Base-by-base conservation (phyloP, 2,329 filamentous ascomycete genomes). In the Helotiales sp. region DNA sequence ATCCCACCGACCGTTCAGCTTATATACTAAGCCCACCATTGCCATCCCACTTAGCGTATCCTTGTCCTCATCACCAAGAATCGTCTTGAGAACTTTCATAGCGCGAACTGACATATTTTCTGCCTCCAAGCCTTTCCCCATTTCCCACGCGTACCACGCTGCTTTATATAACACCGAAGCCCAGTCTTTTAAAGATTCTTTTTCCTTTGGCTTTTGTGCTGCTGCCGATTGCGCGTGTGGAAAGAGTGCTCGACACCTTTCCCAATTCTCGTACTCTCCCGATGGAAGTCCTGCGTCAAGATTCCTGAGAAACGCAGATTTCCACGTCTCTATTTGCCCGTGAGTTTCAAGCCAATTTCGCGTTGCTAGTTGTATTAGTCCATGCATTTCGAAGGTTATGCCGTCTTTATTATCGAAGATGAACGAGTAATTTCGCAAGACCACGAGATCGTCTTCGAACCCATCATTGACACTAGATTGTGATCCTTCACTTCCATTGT, bases 351-450 rank as follows among this genome's bases (percentile, higher is more conserved):
- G 52, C 69, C 64, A 71, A 30, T 63, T 64, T 45, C 55, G 45
- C 3, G 55, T 70, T 6, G 66, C 30, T 40, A 40, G 17, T 15
- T 40, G 34, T 13, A 40, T 15, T 13, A 40, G 34, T 40, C 34
- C 10, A 13, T 70, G 63, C 55, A 70, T 68, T 15, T 64, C 67
- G 26, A 64, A 67, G 0, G 64, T 57, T 65, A 72, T 7, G 61
- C 55, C 0, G 70, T 64, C 49, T 1, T n/a, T 24, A 13, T 67
- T 61, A 6, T 40, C 28, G 2, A 50, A 66, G 11, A 83, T 68
- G 3, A 83, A 76, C 0, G 73, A 80, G 69, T 75, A 83, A 64
- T 78, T 71, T 57, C 70, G 70, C 17, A 84, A 73, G 0, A 72
- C 69, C 0, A 66, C 24, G 1, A 83, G 61, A 67, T 82, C 78